Evolutionary conservation across 1,139 yeast genomes (phyloP).

Genomic region (Hansenula sp.): DNA sequence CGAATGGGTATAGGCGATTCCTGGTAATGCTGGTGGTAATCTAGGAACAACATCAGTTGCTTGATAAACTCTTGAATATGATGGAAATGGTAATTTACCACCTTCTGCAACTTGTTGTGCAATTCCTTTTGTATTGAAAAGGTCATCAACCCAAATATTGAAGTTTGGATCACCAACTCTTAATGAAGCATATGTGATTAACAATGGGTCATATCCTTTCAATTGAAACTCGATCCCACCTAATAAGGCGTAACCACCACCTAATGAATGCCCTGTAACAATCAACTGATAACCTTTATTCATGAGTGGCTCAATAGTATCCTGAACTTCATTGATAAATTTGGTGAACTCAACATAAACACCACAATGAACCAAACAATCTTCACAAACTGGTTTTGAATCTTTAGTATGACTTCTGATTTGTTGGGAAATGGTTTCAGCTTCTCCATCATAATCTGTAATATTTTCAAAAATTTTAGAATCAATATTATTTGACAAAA

Average conservation of each 20-base stretch:
- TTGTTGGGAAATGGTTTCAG: background rate
- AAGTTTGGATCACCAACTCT: conserved; percentile 53
- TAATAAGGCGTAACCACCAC: conserved; percentile 64
- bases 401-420: conserved; percentile 11
- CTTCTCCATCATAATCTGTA: background rate
- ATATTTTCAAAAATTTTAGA: background rate
- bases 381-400: conserved; percentile 32
- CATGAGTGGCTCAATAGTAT: conserved; percentile 31
- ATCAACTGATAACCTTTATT: conserved; percentile 41
- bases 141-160: conserved; percentile 45
- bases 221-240: conserved; percentile 56
- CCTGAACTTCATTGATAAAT: conserved; percentile 35
- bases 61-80: conserved; percentile 51
- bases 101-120: conserved; percentile 28
- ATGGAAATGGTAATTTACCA: conserved; percentile 19
- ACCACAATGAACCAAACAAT: conserved; percentile 60
- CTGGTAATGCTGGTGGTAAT: conserved; percentile 44
- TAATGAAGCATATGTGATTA: conserved; percentile 60
- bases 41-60: conserved; percentile 52
- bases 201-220: conserved; percentile 48
- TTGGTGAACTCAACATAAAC: conserved; percentile 38
- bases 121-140: conserved; percentile 38
- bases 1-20: conserved; percentile 34
- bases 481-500: conserved; percentile 9
- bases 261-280: conserved; percentile 68